phyloP scores from a whole-genome alignment of 768 basidiomycete species.

The Infundibulicybe gibba region DNA sequence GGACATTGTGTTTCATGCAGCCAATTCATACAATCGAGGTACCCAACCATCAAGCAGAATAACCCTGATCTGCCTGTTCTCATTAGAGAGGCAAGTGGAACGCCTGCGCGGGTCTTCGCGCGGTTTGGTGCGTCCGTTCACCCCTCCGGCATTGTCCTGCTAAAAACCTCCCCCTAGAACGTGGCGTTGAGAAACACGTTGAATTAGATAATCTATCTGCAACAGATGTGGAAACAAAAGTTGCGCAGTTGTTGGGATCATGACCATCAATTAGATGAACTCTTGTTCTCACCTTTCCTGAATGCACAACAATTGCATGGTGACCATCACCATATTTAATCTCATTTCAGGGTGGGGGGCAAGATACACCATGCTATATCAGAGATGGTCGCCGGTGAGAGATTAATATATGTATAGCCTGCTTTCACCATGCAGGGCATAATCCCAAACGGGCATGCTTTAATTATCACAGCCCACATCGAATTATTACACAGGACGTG shows the following conservation, averaged over 20 bases:
- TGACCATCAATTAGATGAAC: constrained; percentile 12
- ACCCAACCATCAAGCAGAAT: constrained; percentile 72
- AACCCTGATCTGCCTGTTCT: constrained; percentile 86
- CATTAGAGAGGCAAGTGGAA: constrained; percentile 76
- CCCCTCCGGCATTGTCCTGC: background rate
- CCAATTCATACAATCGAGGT: constrained; percentile 75
- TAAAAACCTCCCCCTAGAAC: constrained; percentile 41
- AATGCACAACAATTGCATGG: background rate
- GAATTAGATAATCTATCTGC: constrained; percentile 75
- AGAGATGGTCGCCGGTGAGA: too few species aligned
- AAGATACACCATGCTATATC: too few species aligned
- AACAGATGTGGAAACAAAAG: constrained; percentile 66
- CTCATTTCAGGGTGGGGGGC: background rate
- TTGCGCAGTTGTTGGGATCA: constrained; percentile 58
- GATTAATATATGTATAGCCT: too few species aligned
- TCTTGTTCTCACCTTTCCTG: background rate
- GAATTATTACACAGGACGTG: too few species aligned
- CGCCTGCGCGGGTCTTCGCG: constrained; percentile 80
- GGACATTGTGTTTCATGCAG: constrained; percentile 31
- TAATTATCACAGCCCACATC: too few species aligned
- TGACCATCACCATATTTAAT: background rate
- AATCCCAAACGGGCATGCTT: too few species aligned
- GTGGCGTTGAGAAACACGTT: constrained; percentile 76
- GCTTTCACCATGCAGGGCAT: too few species aligned
- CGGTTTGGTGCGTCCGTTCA: constrained; percentile 65